Evolutionary conservation across 768 basidiomycete species (phyloP), one percentile per base, ranked within the genome.

Genomic region (Panaeolus cyanescens): DNA sequence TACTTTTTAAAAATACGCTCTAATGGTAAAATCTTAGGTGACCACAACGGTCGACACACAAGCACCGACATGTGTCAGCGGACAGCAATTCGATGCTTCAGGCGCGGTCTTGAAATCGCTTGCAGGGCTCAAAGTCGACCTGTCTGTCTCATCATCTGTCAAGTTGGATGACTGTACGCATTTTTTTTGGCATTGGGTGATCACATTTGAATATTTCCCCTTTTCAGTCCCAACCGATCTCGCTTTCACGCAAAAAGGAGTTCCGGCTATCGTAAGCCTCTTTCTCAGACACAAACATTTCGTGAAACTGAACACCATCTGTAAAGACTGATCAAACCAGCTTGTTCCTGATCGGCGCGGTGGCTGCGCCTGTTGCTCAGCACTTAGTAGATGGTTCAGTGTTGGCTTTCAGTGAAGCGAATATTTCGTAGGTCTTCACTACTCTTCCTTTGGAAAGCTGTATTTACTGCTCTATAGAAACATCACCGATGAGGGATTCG

Each of bases 331-430:
- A 91, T 69, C 67, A 79, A 62, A 85, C 85, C 2, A 83, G 81
- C 0, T 72, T 92, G 25, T 89, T 83, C 72, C 78, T 91, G 55
- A 86, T 91, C 37, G 87, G 88, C n/a, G 87, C 84, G 3, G 87
- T 91, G 31, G 86, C 88, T 39, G 85, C 81, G 17, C 87, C 89
- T 13, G 75, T 88, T 30, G 83, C 86, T 2, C 90, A 90, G 71
- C 76, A 80, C 64, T 79, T 92, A 15, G 89, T 91, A 25, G 81
- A 86, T 53, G 78, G 77, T 19, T 79, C 89, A 0, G 63, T 76
- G 5, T 69, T 91, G 54, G 74, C 76, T 7, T 91, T 90, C 70
- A 77, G 68, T 31, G 75, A 78, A 45, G 90, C 85, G 2, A 83
- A 85, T 58, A 87, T 91, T 65, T 84, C 80, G 82, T 83, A 68